Evolutionary conservation across 1,139 yeast genomes (phyloP).

Genomic region (Suhomyces yuchorum): DNA sequence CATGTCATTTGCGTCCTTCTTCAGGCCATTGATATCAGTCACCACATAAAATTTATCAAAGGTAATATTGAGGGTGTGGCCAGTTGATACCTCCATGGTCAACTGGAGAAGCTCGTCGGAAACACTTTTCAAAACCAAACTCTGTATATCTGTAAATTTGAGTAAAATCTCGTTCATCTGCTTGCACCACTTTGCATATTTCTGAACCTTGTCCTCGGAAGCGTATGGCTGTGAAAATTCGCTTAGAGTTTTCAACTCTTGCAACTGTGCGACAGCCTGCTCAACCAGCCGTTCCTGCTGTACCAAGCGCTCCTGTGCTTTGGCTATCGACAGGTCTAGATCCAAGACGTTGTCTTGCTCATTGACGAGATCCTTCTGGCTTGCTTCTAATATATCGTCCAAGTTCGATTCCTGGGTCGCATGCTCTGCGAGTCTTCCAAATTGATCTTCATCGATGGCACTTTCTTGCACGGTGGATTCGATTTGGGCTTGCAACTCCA

Average conservation of each 20-base stretch:
- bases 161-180: constrained; percentile 31
- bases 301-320: background rate
- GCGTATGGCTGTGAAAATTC: constrained; percentile 11
- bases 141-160: constrained; percentile 20
- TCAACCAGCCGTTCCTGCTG: constrained; percentile 4
- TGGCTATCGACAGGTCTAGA: background rate
- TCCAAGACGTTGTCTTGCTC: background rate
- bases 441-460: background rate
- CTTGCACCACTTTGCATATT: constrained; percentile 34
- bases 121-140: constrained; percentile 9
- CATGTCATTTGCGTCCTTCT: background rate
- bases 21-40: background rate
- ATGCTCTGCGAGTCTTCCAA: constrained; percentile 8
- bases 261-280: constrained; percentile 1
- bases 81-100: background rate
- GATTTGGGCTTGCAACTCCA: constrained; percentile 23
- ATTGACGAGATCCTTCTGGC: constrained; percentile 3
- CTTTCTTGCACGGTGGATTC: constrained; percentile 15
- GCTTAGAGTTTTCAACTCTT: constrained; percentile 10
- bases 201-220: constrained; percentile 20
- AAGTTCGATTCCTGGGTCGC: constrained; percentile 10
- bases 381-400: constrained; percentile 7
- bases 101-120: background rate
- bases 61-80: background rate
- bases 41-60: background rate